Evolutionary conservation across 805 yeast genomes (phyloP), one percentile per base, ranked within the genome.

Genomic region (Pichia heedii): DNA sequence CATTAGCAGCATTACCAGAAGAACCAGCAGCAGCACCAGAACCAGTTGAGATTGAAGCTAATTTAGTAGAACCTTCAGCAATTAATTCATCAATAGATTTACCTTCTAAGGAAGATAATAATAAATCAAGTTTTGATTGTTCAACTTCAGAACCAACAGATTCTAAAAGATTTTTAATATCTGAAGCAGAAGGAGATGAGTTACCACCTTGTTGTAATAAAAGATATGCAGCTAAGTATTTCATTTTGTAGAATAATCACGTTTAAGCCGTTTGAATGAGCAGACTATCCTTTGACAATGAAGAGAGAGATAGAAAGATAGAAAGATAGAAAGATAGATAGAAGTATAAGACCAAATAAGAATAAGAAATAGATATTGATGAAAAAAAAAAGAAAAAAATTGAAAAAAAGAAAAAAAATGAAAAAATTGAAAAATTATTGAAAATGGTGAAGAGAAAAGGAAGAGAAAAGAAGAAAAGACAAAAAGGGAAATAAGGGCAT

Each of bases 211-310:
- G 88, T 76, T 83, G 88, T 74, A 93, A 81, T 76, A 90, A 84
- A 74, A 93, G 84, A 80, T 93, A 93, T 73, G 98, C 97, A 76
- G 98, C 98, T 76, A 93, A 84, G 82, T 90, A 90, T 85, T 88
- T 93, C 97, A 88, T 64, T 55, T 42, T 43, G 54, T 68, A 77
- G 82, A 79, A 79, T 80, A 80, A 80, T 79, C 85, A 77, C 77
- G 70, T 77, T 79, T 80, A 81, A 81, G 86, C 85, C 68, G 41
- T 37, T 42, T 61, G 54, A 51, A 47, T 56, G 52, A 61, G 86
- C 90, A 76, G 90, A 83, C 89, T 82, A 83, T 81, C 79, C 89
- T 75, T 82, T 81, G 64, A 50, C 40, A 22, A 30, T 19, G 32
- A 42, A 45, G 37, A 45, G 39, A 39, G 30, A 36, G 15, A 29